Conservation (phyloP, 176 grass and related monocot species). For the Puya raimondii region DNA sequence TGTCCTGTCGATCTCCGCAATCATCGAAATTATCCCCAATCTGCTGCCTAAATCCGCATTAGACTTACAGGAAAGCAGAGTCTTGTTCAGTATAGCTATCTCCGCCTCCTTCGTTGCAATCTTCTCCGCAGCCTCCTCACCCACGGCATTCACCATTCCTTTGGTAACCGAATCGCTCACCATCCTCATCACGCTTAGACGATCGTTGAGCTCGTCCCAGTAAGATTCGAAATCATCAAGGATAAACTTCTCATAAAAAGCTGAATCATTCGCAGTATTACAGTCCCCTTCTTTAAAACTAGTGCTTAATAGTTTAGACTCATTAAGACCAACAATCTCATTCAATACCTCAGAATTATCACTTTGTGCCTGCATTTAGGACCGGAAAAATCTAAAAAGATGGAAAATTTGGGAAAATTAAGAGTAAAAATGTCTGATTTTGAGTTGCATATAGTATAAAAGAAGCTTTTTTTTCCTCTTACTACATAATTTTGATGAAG, state of each 20-base stretch:
- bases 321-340: neutral
- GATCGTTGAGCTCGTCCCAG: constrained; percentile 35
- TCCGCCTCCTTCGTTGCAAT: constrained; percentile 31
- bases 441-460: neutral
- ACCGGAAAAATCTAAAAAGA: neutral
- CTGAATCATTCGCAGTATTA: constrained; percentile 6
- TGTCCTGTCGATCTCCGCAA: constrained; percentile 19
- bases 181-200: constrained; percentile 28
- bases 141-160: constrained; percentile 33
- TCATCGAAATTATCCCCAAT: neutral
- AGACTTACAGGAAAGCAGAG: constrained; percentile 13
- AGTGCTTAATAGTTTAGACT: neutral
- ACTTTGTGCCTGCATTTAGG: neutral
- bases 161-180: constrained; percentile 26
- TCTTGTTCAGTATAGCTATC: constrained; percentile 21
- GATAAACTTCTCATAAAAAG: constrained; percentile 24
- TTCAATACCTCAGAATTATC: constrained; percentile 7
- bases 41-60: neutral
- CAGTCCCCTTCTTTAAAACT: neutral
- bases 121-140: constrained; percentile 29
- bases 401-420: neutral
- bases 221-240: constrained; percentile 35
- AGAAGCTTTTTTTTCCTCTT: neutral
- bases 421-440: neutral
- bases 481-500: neutral